Conservation (phyloP, 371 early-diverging fungal genomes). For the Mucor saturninus region DNA sequence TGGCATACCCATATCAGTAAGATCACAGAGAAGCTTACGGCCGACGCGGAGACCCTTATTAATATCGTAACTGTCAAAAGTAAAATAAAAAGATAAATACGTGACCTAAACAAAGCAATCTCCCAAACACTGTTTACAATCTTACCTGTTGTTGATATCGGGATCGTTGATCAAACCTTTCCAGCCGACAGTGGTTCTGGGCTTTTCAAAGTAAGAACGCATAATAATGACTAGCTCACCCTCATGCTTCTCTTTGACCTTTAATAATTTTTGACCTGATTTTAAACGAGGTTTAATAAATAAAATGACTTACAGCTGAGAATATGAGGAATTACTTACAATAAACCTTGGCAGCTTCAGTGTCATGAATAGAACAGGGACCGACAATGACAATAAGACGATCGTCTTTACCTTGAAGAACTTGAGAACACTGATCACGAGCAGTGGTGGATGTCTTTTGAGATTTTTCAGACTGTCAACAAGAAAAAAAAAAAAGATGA, state of each 20-base stretch:
- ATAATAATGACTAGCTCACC: slow-evolving; percentile 83
- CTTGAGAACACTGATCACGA: slow-evolving; percentile 69
- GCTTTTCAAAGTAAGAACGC: slow-evolving; percentile 96
- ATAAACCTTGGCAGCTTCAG: slow-evolving; percentile 86
- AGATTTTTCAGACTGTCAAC: slow-evolving; percentile 30
- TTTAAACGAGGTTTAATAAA: background rate
- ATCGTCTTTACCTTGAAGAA: slow-evolving; percentile 84
- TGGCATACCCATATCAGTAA: slow-evolving; percentile 86
- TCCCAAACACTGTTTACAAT: background rate
- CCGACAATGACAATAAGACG: slow-evolving; percentile 89
- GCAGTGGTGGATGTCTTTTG: slow-evolving; percentile 56
- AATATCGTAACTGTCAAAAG: slow-evolving; percentile 70
- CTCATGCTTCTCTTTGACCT: slow-evolving; percentile 56
- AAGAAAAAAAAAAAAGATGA: slow-evolving; percentile 5
- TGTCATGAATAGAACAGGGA: slow-evolving; percentile 92
- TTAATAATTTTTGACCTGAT: slow-evolving; percentile 62
- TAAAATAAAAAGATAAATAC: background rate
- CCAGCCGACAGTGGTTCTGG: slow-evolving; percentile 95
- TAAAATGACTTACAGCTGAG: background rate
- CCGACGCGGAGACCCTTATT: slow-evolving; percentile 90
- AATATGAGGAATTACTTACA: slow-evolving; percentile 31
- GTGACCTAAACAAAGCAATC: too few relatives aligned
- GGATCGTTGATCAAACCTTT: slow-evolving; percentile 95
- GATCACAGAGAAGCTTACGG: slow-evolving; percentile 74
- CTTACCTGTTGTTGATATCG: slow-evolving; percentile 73